phyloP scores from a whole-genome alignment of 2,329 filamentous ascomycete species.

The Exophiala sideris region DNA sequence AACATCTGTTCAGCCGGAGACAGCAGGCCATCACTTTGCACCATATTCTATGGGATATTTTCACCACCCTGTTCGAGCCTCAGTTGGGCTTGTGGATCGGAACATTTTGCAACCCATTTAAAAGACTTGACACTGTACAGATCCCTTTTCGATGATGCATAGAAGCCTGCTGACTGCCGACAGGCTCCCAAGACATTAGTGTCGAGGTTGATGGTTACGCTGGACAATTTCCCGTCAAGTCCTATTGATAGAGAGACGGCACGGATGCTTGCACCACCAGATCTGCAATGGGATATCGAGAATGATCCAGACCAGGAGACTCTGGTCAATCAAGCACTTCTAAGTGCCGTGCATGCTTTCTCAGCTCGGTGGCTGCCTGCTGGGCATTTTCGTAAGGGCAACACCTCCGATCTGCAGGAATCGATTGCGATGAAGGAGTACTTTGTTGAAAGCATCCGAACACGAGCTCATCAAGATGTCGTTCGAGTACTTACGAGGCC shows the following conservation, averaged over 20 bases:
- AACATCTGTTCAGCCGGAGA: neutral
- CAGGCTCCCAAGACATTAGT: constrained; percentile 9
- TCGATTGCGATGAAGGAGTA: too few species aligned
- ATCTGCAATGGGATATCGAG: neutral
- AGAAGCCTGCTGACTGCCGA: neutral
- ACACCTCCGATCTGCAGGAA: neutral
- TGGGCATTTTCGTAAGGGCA: neutral
- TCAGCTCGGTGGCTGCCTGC: constrained; percentile 9
- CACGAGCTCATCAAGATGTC: constrained; percentile 3
- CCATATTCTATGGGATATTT: constrained; percentile 10
- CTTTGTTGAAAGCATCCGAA: constrained; percentile 2
- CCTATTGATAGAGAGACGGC: neutral
- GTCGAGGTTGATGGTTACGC: constrained; percentile 4
- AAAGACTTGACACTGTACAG: constrained; percentile 3
- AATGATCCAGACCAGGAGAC: neutral
- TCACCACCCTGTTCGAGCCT: constrained; percentile 12
- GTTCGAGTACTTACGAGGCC: neutral
- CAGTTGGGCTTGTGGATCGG: constrained; percentile 13
- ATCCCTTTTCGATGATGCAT: neutral
- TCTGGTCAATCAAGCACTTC: constrained; percentile 9
- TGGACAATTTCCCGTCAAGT: neutral
- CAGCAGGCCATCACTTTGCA: constrained; percentile 8
- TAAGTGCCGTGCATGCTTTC: constrained; percentile 11
- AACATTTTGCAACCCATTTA: constrained; percentile 8
- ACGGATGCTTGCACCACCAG: too few species aligned